phyloP scores from a whole-genome alignment of 352 stramenopile species.

The Globisporangium nodosum region DNA sequence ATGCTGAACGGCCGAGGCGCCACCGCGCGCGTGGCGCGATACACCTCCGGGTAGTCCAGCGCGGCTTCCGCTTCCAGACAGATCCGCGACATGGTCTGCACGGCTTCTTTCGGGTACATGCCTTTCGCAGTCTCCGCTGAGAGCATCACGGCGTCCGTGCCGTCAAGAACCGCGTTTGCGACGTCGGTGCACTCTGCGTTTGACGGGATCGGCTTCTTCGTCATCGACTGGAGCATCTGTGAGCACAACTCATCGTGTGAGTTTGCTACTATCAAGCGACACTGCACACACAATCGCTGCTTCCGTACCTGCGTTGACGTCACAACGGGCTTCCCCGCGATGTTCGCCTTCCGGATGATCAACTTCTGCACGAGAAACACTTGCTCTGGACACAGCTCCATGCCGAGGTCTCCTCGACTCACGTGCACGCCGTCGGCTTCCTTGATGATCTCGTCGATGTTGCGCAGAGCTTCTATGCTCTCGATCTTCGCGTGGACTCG shows the following conservation, averaged over 20 bases:
- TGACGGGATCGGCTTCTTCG: slow-evolving; percentile 94
- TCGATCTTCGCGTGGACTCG: slow-evolving; percentile 99
- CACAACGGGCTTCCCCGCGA: slow-evolving; percentile 97
- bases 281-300: not conserved
- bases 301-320: slow-evolving; percentile 76
- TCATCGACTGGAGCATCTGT: slow-evolving; percentile 99
- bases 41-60: slow-evolving; percentile 71
- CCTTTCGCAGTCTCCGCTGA: slow-evolving; percentile 99
- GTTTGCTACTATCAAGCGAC: not conserved
- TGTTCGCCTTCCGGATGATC: slow-evolving; percentile 97
- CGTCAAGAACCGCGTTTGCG: slow-evolving; percentile 98
- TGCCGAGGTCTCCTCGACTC: slow-evolving; percentile 97
- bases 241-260: slow-evolving; percentile 9
- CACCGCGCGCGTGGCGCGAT: slow-evolving; percentile 38
- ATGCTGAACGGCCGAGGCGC: slow-evolving; percentile 56
- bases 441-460: slow-evolving; percentile 96
- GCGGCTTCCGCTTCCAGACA: slow-evolving; percentile 88
- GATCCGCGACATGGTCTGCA: slow-evolving; percentile 94
- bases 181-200: slow-evolving; percentile 99
- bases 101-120: slow-evolving; percentile 93
- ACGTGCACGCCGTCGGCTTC: slow-evolving; percentile 99
- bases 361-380: slow-evolving; percentile 99
- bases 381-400: slow-evolving; percentile 97
- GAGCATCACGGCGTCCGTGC: slow-evolving; percentile 99
- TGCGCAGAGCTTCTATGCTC: slow-evolving; percentile 96